phyloP scores from a whole-genome alignment of 1,284 basidiomycete genomes.

The Pascua sp. region DNA sequence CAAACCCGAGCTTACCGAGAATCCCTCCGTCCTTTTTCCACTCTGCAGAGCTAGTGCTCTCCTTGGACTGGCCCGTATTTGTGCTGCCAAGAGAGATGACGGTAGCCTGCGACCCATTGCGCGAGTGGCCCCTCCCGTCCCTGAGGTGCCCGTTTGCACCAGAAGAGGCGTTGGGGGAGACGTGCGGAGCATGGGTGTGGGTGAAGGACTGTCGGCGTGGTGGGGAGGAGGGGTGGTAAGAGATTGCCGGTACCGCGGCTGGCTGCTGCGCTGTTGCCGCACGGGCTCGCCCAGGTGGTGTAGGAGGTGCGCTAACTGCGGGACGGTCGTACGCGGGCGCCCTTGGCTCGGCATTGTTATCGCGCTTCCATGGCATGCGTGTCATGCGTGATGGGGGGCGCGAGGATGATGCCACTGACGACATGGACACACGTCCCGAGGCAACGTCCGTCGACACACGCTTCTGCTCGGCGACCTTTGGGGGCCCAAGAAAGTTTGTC shows the following conservation, averaged over 20 bases:
- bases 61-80: slow-evolving; percentile 8
- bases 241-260: neutral
- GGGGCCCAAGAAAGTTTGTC: slow-evolving; percentile 1
- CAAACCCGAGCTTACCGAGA: slow-evolving; percentile 18
- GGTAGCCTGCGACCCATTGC: slow-evolving; percentile 6
- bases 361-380: neutral
- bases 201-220: neutral
- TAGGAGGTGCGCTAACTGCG: too few species aligned
- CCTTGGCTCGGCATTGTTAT: neutral
- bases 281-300: too few species aligned
- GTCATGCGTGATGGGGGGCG: neutral
- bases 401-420: neutral
- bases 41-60: slow-evolving; percentile 2
- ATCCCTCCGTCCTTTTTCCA: slow-evolving; percentile 20
- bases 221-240: neutral
- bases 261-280: neutral
- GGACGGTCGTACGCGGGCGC: neutral
- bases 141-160: neutral
- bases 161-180: neutral
- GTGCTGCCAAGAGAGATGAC: slow-evolving; percentile 18
- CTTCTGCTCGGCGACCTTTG: neutral
- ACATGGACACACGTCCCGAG: too few species aligned
- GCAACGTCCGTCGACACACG: too few species aligned
- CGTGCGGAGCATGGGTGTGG: neutral
- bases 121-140: too few species aligned